Percentiles rank a stretch among this genome's conserved stretches.
Conservation (phyloP, 2,329 filamentous ascomycete species). For the Aspergillus sojae region DNA sequence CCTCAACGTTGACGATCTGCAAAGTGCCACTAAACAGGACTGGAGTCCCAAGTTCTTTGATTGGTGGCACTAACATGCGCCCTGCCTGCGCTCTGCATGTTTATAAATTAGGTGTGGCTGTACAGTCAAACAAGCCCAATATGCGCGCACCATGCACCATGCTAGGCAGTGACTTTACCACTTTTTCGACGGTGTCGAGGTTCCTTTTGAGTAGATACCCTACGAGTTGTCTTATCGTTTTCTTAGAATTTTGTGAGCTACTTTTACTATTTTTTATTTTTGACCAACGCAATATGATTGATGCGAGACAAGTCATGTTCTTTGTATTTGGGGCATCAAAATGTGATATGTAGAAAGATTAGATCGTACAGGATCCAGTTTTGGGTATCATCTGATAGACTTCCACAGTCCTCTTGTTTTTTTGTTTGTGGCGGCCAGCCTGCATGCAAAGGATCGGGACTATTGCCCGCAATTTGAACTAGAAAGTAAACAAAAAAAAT, state of each 20-base stretch:
- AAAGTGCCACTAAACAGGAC: constrained; percentile 49
- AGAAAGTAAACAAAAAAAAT: neutral
- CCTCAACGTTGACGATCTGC: constrained; percentile 61
- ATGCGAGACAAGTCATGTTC: neutral
- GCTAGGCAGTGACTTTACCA: neutral
- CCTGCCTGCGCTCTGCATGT: neutral
- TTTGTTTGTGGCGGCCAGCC: neutral
- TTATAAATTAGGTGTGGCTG: neutral
- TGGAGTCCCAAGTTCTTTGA: constrained; percentile 47
- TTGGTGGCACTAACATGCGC: constrained; percentile 32
- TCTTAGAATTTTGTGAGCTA: neutral
- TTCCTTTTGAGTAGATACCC: constrained; percentile 4
- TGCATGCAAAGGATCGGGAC: neutral
- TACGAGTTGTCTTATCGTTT: neutral
- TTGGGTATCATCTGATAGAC: constrained; percentile 5
- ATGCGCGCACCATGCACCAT: neutral
- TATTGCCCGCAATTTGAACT: neutral
- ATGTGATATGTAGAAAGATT: neutral
- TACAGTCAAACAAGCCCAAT: neutral
- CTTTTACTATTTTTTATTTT: neutral
- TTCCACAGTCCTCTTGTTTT: neutral
- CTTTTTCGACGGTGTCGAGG: neutral
- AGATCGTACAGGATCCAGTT: neutral
- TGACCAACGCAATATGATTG: neutral
- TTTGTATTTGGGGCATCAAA: neutral